Conservation (phyloP, 306 rosid species). For the Trifolium pratense region DNA sequence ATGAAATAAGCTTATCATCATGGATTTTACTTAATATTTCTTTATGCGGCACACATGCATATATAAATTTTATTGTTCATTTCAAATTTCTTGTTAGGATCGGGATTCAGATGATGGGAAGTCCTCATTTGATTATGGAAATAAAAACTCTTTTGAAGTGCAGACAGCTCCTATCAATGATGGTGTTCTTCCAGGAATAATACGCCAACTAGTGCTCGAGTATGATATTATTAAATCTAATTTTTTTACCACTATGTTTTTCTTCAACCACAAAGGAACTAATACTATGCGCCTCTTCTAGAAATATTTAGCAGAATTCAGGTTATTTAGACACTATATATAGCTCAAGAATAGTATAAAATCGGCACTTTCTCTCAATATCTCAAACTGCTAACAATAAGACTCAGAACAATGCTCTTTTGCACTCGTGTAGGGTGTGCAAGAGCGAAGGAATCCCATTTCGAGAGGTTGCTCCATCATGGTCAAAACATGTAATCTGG, state of each 20-base stretch:
- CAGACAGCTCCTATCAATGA: constrained; percentile 80
- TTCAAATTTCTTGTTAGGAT: constrained; percentile 50
- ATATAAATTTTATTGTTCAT: constrained; percentile 28
- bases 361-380: too few species aligned
- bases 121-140: constrained; percentile 28
- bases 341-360: too few species aligned
- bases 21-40: constrained; percentile 27
- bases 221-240: constrained; percentile 43
- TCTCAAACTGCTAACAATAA: constrained; percentile 5
- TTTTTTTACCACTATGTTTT: constrained; percentile 4
- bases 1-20: constrained; percentile 16
- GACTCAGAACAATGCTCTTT: constrained; percentile 1
- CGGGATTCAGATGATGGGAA: constrained; percentile 44
- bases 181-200: constrained; percentile 81
- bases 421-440: constrained; percentile 62
- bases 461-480: constrained; percentile 79
- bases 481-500: constrained; percentile 77
- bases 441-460: constrained; percentile 68
- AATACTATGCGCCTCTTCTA: background rate
- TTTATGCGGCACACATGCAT: constrained; percentile 11
- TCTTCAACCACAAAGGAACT: constrained; percentile 4
- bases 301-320: background rate
- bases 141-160: constrained; percentile 66
- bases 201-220: constrained; percentile 84
- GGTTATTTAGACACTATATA: constrained; percentile 5